Percentiles rank a stretch among this genome's conserved stretches.
phyloP scores from a whole-genome alignment of 2,329 filamentous ascomycete genomes.

The Penicillium polonicum region DNA sequence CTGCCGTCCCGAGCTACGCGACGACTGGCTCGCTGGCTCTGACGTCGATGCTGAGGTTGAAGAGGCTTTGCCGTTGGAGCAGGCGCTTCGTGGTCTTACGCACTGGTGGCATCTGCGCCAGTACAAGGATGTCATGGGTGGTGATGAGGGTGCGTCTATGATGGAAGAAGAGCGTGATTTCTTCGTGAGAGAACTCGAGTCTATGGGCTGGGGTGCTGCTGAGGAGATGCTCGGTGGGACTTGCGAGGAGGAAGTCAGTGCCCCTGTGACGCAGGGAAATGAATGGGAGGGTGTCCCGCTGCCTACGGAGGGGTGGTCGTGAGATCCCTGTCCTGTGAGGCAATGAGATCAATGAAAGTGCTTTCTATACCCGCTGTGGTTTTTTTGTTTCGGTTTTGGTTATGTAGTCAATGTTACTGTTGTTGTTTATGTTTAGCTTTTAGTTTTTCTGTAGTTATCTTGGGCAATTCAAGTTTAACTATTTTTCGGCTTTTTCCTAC shows the following conservation, averaged over 20 bases:
- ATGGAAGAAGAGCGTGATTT: conserved; percentile 75
- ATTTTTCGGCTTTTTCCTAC: neutral
- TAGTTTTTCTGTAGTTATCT: neutral
- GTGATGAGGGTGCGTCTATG: conserved; percentile 51
- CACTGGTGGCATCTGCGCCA: conserved; percentile 89
- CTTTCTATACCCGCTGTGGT: conserved; percentile 1
- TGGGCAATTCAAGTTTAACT: neutral
- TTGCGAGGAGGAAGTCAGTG: conserved; percentile 5
- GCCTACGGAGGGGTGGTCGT: conserved; percentile 36
- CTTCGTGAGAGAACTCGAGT: conserved; percentile 74
- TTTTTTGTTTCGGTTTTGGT: neutral
- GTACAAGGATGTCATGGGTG: conserved; percentile 73
- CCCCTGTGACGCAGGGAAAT: conserved; percentile 17
- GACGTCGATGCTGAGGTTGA: conserved; percentile 94
- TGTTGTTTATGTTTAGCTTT: neutral
- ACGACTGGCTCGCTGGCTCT: conserved; percentile 88
- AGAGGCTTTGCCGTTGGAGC: conserved; percentile 85
- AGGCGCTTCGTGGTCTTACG: conserved; percentile 81
- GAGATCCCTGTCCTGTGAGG: neutral
- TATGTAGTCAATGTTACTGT: neutral
- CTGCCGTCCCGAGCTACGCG: conserved; percentile 84
- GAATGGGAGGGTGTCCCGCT: conserved; percentile 41
- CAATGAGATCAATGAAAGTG: conserved; percentile 10
- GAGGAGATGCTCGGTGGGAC: conserved; percentile 35
- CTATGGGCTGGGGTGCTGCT: conserved; percentile 56